Conservation (phyloP, 495 filamentous ascomycete species). For the Neurospora sublineolata region DNA sequence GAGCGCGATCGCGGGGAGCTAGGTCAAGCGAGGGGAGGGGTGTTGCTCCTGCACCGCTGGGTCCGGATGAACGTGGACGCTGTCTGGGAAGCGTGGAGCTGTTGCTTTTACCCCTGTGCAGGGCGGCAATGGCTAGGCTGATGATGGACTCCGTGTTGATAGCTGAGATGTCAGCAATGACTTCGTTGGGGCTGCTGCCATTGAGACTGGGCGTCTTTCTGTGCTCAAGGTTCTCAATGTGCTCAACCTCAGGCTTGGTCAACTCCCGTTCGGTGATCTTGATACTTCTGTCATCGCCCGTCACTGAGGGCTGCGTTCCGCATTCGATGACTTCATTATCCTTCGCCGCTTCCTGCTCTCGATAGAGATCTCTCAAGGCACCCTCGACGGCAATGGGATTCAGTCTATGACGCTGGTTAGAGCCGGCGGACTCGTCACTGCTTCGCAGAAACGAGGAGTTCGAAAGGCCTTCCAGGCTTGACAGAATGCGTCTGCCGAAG, state of each 20-base stretch:
- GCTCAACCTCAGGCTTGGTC: neutral
- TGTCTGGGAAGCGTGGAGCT: neutral
- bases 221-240: neutral
- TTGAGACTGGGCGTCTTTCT: neutral
- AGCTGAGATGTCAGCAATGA: neutral
- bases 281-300: neutral
- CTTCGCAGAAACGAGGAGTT: neutral
- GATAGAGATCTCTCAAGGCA: neutral
- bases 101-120: neutral
- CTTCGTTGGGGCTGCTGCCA: neutral
- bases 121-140: neutral
- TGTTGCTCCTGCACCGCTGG: neutral
- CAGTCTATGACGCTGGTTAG: neutral
- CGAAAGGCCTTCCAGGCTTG: slow-evolving; percentile 6
- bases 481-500: slow-evolving; percentile 10
- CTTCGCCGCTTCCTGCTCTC: neutral
- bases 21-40: neutral
- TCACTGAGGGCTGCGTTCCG: neutral
- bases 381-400: neutral
- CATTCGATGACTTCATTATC: neutral
- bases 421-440: neutral
- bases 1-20: neutral
- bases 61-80: neutral
- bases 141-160: neutral
- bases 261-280: neutral